These are phyloP conservation scores for Solanum dulcamara DNA, from an alignment of 257 asterid genomes.

Conservation along the genomic window DNA sequence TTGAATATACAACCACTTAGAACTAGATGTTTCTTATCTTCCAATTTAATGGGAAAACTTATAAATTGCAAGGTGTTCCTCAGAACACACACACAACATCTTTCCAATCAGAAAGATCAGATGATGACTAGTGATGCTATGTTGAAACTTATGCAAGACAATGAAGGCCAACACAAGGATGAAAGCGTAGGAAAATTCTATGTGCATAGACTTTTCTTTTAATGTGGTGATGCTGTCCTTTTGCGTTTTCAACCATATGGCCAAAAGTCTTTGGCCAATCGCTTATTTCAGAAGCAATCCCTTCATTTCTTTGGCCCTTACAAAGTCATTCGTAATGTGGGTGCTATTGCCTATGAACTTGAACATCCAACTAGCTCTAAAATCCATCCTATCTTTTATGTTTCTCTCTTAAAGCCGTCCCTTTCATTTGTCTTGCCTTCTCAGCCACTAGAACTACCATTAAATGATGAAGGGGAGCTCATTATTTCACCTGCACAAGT, in stretches of 20 bases:
- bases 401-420: neutral
- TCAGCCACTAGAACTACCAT: neutral
- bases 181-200: too few relatives aligned
- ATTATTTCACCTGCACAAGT: neutral
- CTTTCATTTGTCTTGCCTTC: neutral
- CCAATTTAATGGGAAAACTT: too few relatives aligned
- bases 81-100: too few relatives aligned
- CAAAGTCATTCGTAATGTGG: neutral
- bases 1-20: too few relatives aligned
- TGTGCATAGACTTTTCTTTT: neutral
- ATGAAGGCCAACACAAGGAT: too few relatives aligned
- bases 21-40: too few relatives aligned
- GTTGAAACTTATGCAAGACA: too few relatives aligned
- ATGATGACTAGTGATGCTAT: too few relatives aligned
- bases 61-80: too few relatives aligned
- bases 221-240: neutral
- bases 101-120: too few relatives aligned
- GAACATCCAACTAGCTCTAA: neutral
- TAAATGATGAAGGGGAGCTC: neutral
- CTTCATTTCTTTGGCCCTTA: neutral
- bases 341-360: neutral
- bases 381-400: neutral
- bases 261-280: neutral
- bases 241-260: neutral
- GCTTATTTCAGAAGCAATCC: neutral